phyloP scores from a whole-genome alignment of 768 basidiomycete species.

The Tephrocybe sp. region DNA sequence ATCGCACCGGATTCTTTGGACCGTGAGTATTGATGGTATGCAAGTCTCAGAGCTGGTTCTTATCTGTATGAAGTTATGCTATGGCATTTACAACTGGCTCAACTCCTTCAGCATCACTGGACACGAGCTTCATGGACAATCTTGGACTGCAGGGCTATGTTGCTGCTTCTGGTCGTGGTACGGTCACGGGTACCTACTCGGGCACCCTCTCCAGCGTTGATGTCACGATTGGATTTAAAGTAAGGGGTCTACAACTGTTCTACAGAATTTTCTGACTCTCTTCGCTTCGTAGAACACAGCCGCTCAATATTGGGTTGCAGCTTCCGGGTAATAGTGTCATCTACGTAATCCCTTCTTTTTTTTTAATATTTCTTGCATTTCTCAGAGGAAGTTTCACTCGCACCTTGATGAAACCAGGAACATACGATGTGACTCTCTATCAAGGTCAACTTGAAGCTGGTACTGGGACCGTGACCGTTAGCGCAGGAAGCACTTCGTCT shows the following conservation, averaged over 20 bases:
- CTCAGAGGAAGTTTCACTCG: slow-evolving; percentile 39
- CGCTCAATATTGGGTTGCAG: slow-evolving; percentile 46
- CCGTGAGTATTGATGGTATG: slow-evolving; percentile 26
- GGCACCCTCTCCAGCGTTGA: slow-evolving; percentile 37
- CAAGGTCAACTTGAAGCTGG: slow-evolving; percentile 45
- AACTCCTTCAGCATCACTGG: slow-evolving; percentile 37
- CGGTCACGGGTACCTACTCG: slow-evolving; percentile 39
- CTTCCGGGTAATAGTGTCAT: slow-evolving; percentile 31
- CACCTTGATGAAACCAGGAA: slow-evolving; percentile 46
- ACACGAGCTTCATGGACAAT: slow-evolving; percentile 41
- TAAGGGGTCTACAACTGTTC: slow-evolving; percentile 6
- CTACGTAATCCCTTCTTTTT: background rate
- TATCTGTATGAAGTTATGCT: slow-evolving; percentile 30
- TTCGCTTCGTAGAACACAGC: slow-evolving; percentile 32
- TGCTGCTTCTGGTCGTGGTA: slow-evolving; percentile 40
- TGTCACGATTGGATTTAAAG: slow-evolving; percentile 42
- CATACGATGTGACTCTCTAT: slow-evolving; percentile 43
- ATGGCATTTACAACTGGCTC: slow-evolving; percentile 40
- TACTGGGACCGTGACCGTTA: slow-evolving; percentile 38
- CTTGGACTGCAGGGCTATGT: slow-evolving; percentile 44
- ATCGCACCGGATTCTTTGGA: slow-evolving; percentile 45
- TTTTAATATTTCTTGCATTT: background rate
- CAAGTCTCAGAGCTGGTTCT: background rate
- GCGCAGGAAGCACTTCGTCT: slow-evolving; percentile 34
- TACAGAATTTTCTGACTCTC: background rate